Base-by-base conservation (phyloP, 176 grass and related monocot species). In the Lolium rigidum region DNA sequence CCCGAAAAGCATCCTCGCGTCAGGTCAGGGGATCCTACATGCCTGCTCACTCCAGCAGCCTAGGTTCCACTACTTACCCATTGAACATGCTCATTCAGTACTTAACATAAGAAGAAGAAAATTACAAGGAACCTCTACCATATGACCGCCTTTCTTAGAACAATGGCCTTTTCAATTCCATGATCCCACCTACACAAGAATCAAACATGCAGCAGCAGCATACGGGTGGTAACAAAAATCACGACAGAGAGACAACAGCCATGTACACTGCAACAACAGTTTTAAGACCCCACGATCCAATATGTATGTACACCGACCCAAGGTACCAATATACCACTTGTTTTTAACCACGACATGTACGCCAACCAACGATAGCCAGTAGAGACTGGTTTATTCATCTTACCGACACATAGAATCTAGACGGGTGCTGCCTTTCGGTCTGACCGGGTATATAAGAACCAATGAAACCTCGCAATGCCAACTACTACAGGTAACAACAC, bases 301-400 rank as follows among this genome's bases (percentile, higher is more conserved):
- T 84, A 55, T 87, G 75, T 91, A 87, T 91, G 60, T 91, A 87
- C 89, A 91, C 13, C 85, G 51, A 84, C 76, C 85, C 81, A 31
- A 84, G 50, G 67, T 66, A 74, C 31, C 84, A 68, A 69, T 57
- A 84, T 77, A 86, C 51, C 89, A n/a, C n/a, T n/a, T n/a, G n/a
- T n/a, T n/a, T n/a, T n/a, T n/a, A 80, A 84, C 50, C 81, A 87
- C 50, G 14, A 82, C 85, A 80, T 74, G 84, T 74, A 90, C 80
- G 76, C n/a, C n/a, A n/a, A n/a, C 47, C 75, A 84, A 67, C 74
- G 77, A 69, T 74, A 4, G 9, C 76, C 43, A 13, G 38, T 25
- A 48, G 65, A 79, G 1, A 16, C 80, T 59, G 49, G 12, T 76
- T 91, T 91, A 91, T 84, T 84, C 49, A 71, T 76, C 74, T 87